phyloP scores from a whole-genome alignment of 164 flowering plant species.

The Vitis rupestris region DNA sequence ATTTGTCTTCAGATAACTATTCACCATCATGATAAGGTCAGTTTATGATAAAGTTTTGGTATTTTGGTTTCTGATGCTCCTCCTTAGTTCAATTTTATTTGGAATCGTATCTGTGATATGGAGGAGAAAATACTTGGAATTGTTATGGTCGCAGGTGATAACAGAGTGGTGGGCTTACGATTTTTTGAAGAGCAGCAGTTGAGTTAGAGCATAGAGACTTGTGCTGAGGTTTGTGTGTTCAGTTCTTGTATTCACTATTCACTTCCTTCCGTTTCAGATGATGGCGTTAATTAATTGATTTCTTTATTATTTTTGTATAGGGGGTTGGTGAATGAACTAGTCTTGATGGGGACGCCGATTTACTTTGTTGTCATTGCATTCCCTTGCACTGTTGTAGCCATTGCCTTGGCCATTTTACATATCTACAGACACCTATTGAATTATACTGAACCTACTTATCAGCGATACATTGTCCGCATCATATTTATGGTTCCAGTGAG shows the following conservation, averaged over 20 bases:
- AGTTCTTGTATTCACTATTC: background rate
- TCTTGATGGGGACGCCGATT: constrained; percentile 37
- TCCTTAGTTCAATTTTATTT: too few relatives aligned
- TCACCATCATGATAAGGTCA: too few relatives aligned
- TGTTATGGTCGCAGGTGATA: too few relatives aligned
- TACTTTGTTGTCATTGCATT: constrained; percentile 62
- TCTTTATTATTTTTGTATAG: constrained; percentile 6
- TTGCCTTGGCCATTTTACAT: constrained; percentile 71
- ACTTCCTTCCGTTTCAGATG: background rate
- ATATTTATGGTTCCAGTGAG: constrained; percentile 98
- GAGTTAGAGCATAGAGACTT: too few relatives aligned
- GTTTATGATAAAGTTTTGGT: too few relatives aligned
- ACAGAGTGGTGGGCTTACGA: too few relatives aligned
- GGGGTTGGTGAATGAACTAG: constrained; percentile 3
- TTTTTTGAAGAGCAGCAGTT: too few relatives aligned
- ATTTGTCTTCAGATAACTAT: too few relatives aligned
- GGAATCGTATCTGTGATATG: too few relatives aligned
- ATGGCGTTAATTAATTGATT: background rate
- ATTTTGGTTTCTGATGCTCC: too few relatives aligned
- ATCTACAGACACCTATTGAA: constrained; percentile 90
- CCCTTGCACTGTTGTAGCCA: constrained; percentile 74
- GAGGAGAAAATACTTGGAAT: too few relatives aligned
- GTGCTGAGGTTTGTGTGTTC: too few relatives aligned
- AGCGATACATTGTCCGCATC: constrained; percentile 94
- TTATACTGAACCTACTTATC: constrained; percentile 93